Conservation (phyloP, 129 eudicot genomes). For the Cynara cardunculus region DNA sequence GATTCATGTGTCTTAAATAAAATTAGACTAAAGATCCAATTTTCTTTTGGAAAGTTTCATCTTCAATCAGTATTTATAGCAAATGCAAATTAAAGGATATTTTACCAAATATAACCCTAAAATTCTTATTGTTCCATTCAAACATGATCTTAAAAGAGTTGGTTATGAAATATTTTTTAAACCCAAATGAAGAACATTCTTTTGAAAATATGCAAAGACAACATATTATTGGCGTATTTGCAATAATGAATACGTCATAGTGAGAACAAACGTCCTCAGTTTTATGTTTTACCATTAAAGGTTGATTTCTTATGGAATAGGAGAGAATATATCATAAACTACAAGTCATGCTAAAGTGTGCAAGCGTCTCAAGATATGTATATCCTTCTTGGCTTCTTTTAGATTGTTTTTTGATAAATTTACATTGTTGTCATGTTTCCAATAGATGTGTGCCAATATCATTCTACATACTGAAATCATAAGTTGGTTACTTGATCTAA, state of each 20-base stretch:
- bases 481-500: not conserved
- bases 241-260: too few species aligned
- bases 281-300: too few species aligned
- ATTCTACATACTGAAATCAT: not conserved
- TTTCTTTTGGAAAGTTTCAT: not conserved
- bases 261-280: too few species aligned
- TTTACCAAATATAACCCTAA: not conserved
- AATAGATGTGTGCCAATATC: not conserved
- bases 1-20: not conserved
- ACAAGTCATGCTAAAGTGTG: not conserved
- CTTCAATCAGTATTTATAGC: not conserved
- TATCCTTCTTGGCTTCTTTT: not conserved
- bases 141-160: not conserved
- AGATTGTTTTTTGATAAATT: too few species aligned
- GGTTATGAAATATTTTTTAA: not conserved
- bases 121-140: not conserved
- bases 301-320: not conserved
- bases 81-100: not conserved
- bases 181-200: not conserved
- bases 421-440: constrained; percentile 2
- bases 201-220: not conserved
- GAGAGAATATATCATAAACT: not conserved
- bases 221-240: too few species aligned
- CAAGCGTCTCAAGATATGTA: not conserved
- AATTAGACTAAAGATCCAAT: not conserved